Conservation (phyloP, 2,329 filamentous ascomycete genomes). For the Fusarium subtropicale region DNA sequence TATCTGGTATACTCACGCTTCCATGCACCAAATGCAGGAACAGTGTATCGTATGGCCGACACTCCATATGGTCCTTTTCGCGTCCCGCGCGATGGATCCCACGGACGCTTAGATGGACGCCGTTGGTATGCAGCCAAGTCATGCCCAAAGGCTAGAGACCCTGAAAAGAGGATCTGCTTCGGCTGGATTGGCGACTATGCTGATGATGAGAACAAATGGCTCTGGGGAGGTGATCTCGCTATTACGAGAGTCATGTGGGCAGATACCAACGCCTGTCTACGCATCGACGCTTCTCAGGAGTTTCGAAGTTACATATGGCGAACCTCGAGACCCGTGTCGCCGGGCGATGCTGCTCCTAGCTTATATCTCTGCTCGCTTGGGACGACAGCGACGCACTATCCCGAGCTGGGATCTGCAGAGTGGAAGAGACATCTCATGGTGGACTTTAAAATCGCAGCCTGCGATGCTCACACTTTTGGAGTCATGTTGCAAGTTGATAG, state of each 20-base stretch:
- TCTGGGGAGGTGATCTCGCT: constrained; percentile 53
- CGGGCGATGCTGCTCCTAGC: constrained; percentile 41
- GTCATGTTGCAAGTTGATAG: constrained; percentile 47
- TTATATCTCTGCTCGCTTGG: constrained; percentile 46
- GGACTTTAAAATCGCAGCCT: constrained; percentile 42
- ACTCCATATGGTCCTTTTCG: constrained; percentile 52
- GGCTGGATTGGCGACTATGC: constrained; percentile 52
- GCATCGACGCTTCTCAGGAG: constrained; percentile 43
- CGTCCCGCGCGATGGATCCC: constrained; percentile 50
- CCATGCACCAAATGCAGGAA: constrained; percentile 52
- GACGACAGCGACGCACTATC: constrained; percentile 44
- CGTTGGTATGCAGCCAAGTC: constrained; percentile 55
- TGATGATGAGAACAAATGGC: constrained; percentile 51
- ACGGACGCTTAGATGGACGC: constrained; percentile 51
- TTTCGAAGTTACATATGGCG: constrained; percentile 36
- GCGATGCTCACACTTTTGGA: constrained; percentile 48
- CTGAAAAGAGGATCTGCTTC: constrained; percentile 49
- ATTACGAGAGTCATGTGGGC: constrained; percentile 50
- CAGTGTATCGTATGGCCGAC: constrained; percentile 53
- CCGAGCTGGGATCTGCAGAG: constrained; percentile 37
- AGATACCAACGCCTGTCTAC: constrained; percentile 44
- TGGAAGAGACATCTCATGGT: constrained; percentile 39
- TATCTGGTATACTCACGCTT: constrained; percentile 52
- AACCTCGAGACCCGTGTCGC: constrained; percentile 35
- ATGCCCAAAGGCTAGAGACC: constrained; percentile 47